A percentile compares a stretch with the other conserved stretches of the same genome.
phyloP scores from a whole-genome alignment of 1,284 basidiomycete species.

The Apiotrichum sp. region DNA sequence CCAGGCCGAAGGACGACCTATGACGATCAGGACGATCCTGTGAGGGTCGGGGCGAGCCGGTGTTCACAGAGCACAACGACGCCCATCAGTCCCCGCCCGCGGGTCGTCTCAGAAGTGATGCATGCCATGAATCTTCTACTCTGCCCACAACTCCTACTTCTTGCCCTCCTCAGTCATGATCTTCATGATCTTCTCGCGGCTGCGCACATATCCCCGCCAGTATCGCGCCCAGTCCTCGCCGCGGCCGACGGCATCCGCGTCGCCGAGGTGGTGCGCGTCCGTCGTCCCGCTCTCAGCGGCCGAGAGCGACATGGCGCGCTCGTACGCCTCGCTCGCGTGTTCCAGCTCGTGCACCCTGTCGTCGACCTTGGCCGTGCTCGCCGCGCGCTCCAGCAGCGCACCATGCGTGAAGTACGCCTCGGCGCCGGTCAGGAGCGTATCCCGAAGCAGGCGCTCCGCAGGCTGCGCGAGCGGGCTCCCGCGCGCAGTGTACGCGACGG shows the following conservation, averaged over 20 bases:
- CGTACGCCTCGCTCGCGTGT: conserved; percentile 54
- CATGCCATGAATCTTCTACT: not conserved
- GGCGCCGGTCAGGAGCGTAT: conserved; percentile 49
- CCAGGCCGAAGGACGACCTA: too few relatives aligned
- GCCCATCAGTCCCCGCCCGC: too few relatives aligned
- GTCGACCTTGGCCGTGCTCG: conserved; percentile 51
- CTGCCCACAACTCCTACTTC: not conserved
- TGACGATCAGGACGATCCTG: too few relatives aligned
- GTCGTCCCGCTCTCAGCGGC: conserved; percentile 51
- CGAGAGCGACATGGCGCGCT: conserved; percentile 52
- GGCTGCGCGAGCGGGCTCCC: conserved; percentile 18
- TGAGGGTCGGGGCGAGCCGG: too few relatives aligned
- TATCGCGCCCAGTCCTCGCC: conserved; percentile 41
- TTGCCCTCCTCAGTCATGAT: not conserved
- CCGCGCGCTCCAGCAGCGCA: conserved; percentile 51
- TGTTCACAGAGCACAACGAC: too few relatives aligned
- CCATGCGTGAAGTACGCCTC: conserved; percentile 47
- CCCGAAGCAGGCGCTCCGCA: conserved; percentile 28
- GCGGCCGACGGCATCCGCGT: conserved; percentile 28
- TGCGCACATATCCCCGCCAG: conserved; percentile 38
- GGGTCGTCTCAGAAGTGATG: not conserved
- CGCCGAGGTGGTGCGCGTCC: conserved; percentile 52
- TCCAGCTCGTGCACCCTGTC: conserved; percentile 54
- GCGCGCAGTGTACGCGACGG: conserved; percentile 32
- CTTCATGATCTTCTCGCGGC: conserved; percentile 27